Evolutionary conservation across 306 rosid species (phyloP).

Genomic region (Begonia fuchsioides): DNA sequence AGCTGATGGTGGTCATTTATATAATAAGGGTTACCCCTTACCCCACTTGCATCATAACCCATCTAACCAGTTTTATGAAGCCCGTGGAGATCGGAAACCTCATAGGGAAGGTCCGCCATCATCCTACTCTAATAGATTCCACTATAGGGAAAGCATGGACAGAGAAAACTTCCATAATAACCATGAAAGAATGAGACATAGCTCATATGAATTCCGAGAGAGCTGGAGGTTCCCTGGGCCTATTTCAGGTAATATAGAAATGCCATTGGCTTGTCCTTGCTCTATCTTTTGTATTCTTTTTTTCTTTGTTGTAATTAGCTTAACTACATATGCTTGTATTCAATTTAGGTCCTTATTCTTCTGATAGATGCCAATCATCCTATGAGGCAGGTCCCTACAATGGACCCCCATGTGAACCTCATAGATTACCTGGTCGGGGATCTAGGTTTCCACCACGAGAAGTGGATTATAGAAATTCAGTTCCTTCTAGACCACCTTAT

Average conservation of each 20-base stretch:
- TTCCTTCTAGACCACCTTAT: slow-evolving; percentile 66
- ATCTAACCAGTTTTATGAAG: slow-evolving; percentile 65
- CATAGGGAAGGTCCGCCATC: slow-evolving; percentile 50
- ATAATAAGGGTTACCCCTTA: slow-evolving; percentile 40
- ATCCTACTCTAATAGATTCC: slow-evolving; percentile 51
- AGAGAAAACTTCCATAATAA: slow-evolving; percentile 58
- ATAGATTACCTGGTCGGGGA: slow-evolving; percentile 50
- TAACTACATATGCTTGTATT: slow-evolving; percentile 4
- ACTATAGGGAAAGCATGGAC: slow-evolving; percentile 40
- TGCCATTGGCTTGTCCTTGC: background rate
- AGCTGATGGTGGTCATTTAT: slow-evolving; percentile 28
- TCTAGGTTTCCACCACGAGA: slow-evolving; percentile 73
- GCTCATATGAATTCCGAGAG: slow-evolving; percentile 45
- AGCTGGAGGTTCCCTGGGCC: slow-evolving; percentile 59
- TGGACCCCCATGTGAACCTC: slow-evolving; percentile 65
- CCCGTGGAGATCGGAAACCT: slow-evolving; percentile 52
- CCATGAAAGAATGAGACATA: slow-evolving; percentile 71
- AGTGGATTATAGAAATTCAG: slow-evolving; percentile 41
- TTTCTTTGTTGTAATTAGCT: slow-evolving; percentile 5
- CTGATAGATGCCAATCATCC: slow-evolving; percentile 31
- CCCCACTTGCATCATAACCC: slow-evolving; percentile 28
- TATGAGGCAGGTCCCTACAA: slow-evolving; percentile 33
- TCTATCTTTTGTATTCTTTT: slow-evolving; percentile 5
- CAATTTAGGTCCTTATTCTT: slow-evolving; percentile 44
- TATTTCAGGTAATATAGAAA: slow-evolving; percentile 36